Evolutionary conservation across 495 filamentous ascomycete species (phyloP).

Genomic region (Penicillium manginii): DNA sequence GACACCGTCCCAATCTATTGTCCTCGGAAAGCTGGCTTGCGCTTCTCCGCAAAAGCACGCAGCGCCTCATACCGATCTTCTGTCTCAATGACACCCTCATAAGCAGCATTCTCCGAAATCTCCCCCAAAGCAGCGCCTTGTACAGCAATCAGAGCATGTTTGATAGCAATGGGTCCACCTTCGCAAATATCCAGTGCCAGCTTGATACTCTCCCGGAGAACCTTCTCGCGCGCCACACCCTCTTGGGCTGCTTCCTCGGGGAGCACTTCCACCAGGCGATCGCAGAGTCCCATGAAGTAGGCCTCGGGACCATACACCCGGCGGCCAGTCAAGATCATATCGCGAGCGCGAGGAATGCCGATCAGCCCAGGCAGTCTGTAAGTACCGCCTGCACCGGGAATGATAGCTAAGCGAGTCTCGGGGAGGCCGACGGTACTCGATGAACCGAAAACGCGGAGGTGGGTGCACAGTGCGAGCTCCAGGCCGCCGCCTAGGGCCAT

Average conservation of each 20-base stretch:
- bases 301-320: slow-evolving; percentile 78
- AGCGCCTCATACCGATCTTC: slow-evolving; percentile 88
- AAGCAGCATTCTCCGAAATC: slow-evolving; percentile 74
- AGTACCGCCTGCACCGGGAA: slow-evolving; percentile 93
- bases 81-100: slow-evolving; percentile 76
- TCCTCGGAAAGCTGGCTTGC: slow-evolving; percentile 82
- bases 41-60: slow-evolving; percentile 85
- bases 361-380: slow-evolving; percentile 80
- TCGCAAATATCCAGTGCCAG: slow-evolving; percentile 82
- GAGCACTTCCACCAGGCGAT: slow-evolving; percentile 75
- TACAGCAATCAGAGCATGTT: slow-evolving; percentile 73
- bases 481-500: slow-evolving; percentile 89
- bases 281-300: slow-evolving; percentile 80
- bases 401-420: slow-evolving; percentile 88
- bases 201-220: slow-evolving; percentile 72
- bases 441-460: slow-evolving; percentile 80
- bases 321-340: slow-evolving; percentile 85
- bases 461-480: slow-evolving; percentile 84
- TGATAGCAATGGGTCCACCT: slow-evolving; percentile 80
- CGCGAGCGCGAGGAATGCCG: slow-evolving; percentile 73
- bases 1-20: slow-evolving; percentile 22
- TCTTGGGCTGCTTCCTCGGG: slow-evolving; percentile 57
- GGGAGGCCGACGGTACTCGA: slow-evolving; percentile 78
- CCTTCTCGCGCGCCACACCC: slow-evolving; percentile 62
- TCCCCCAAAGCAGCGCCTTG: slow-evolving; percentile 60